Base-by-base conservation (phyloP, 2,329 filamentous ascomycete genomes). In the Ceratocystiopsis minuta region DNA sequence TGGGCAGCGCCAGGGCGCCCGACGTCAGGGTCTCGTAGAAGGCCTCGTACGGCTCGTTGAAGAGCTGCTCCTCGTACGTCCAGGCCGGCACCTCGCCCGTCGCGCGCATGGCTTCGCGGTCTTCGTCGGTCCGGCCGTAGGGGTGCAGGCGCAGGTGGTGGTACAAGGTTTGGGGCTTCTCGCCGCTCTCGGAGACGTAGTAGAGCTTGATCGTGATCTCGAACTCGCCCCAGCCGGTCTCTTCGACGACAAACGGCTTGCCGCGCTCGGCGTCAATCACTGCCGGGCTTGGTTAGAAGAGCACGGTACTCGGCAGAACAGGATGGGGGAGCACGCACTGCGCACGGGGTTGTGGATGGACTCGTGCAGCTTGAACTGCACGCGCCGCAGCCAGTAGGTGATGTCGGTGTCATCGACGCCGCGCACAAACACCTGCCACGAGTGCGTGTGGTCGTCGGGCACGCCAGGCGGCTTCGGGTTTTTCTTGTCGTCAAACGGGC, bases 221-320 rank as follows among this genome's bases (percentile, higher is more conserved):
- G 64, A 98, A 98, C 62, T 95, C 90, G 54, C 90, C 90, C 83
- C 92, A 98, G 39, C 90, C 90, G 0, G 90, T 96, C 60, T 96
- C 90, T 48, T 75, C 74, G 46, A 96, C 80, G 54, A 84, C 68
- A 54, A 95, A 98, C 12, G 86, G 54, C 47, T 72, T 69, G n/a
- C 67, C 66, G 0, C 64, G 61, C 40, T 82, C 73, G 46, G 75
- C 73, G 54, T 94, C 87, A 54, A 90, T 68, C 57, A 80, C 68
- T 40, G 24, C 9, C 7, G 20, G 20, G n/a, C n/a, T 28, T 28
- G 24, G 24, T 28, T 28, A 28, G 24, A 12, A 32, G 15, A 33
- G 36, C 24, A 24, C 17, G 37, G 18, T 1, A 16, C 24, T 28
- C 33, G 3, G 32, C 17, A 28, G 32, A 18, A n/a, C 32, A 14